These are phyloP conservation scores for Sporothrix globosa DNA, from an alignment of 2,329 filamentous ascomycete genomes.

Conservation along the genomic window DNA sequence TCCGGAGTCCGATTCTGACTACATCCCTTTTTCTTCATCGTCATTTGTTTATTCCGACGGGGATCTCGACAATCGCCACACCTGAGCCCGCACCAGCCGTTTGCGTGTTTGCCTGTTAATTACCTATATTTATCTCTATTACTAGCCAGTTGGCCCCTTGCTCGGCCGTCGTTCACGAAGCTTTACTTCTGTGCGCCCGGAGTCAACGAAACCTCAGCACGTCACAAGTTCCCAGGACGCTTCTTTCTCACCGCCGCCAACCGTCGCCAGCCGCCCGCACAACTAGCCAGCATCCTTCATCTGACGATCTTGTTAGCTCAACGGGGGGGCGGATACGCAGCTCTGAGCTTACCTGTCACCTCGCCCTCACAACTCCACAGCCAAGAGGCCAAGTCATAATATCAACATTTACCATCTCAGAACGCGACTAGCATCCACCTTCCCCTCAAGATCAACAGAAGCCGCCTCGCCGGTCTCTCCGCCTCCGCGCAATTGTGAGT, in stretches of 20 bases:
- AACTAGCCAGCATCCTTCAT: neutral
- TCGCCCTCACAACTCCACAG: neutral
- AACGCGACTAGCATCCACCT: neutral
- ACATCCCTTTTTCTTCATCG: neutral
- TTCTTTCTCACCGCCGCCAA: neutral
- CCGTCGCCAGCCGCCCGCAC: neutral
- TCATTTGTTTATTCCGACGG: neutral
- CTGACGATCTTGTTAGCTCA: conserved; percentile 11
- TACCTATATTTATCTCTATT: neutral
- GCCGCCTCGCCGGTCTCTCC: neutral
- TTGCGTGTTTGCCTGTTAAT: neutral
- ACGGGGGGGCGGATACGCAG: neutral
- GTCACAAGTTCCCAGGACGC: neutral
- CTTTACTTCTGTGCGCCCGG: neutral
- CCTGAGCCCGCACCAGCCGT: neutral
- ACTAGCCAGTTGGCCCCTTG: neutral
- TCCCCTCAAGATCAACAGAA: neutral
- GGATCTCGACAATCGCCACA: conserved; percentile 1
- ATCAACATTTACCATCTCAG: neutral
- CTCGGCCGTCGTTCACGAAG: neutral
- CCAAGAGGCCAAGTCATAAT: neutral
- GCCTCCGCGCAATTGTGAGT: conserved; percentile 19
- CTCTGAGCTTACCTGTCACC: neutral
- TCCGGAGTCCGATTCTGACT: neutral
- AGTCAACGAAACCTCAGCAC: neutral